phyloP scores from a whole-genome alignment of 768 basidiomycete species.

The Hericium rajendrae region DNA sequence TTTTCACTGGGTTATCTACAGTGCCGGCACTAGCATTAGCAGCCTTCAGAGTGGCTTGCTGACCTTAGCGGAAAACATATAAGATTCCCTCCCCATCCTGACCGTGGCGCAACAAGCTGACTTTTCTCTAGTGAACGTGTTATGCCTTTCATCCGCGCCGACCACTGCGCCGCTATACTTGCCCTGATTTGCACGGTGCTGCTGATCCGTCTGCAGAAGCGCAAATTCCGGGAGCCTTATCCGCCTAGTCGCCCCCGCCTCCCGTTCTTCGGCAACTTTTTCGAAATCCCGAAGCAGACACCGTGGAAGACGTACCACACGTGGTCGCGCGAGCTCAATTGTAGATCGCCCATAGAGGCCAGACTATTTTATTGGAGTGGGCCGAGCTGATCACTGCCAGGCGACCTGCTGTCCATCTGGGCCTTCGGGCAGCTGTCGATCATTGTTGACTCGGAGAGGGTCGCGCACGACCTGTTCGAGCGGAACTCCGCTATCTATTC shows the following conservation, averaged over 20 bases:
- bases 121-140: no score
- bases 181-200: no score
- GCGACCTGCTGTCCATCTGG: slow-evolving; percentile 22
- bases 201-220: no score
- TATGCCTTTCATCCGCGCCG: no score
- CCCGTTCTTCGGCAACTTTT: background rate
- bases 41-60: no score
- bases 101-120: no score
- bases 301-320: background rate
- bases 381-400: slow-evolving; percentile 9
- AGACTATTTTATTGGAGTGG: no score
- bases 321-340: background rate
- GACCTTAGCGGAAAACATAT: no score
- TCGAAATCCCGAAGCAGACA: background rate
- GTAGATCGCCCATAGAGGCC: background rate
- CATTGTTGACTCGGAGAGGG: slow-evolving; percentile 22
- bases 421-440: slow-evolving; percentile 25
- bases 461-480: slow-evolving; percentile 27
- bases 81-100: no score
- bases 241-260: background rate
- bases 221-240: background rate
- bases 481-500: slow-evolving; percentile 28
- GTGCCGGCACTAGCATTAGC: no score
- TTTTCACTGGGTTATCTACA: no score
- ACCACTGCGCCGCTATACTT: no score